Base-by-base conservation (phyloP, 2,329 filamentous ascomycete species). In the Colletotrichum coccodes region DNA sequence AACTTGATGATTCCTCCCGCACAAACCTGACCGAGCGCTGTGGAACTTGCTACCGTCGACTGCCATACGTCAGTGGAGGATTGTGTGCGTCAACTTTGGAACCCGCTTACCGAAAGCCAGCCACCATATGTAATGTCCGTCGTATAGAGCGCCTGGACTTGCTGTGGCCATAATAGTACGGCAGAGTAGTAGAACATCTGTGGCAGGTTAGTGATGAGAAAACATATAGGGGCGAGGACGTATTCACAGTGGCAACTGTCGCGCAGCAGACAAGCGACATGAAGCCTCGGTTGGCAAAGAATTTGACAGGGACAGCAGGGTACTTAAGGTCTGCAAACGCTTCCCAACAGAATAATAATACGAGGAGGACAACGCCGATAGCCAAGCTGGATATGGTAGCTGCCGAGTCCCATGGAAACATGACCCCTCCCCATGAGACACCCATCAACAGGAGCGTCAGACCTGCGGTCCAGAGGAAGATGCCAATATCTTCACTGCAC, bases 391-490 rank as follows among this genome's bases (percentile, higher is more conserved):
- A 75, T 54, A 83, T 81, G 14, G 80, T 79, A 3, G 78, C 76
- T 1, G 78, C 78, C 0, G 80, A 80, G n/a, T 75, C 79, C 82
- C 82, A 84, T 3, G 81, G 77, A 70, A 83, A 83, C 47, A 81
- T 76, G 56, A 71, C 74, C 21, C 82, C 82, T 23, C 82, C 82
- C 75, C 81, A 85, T 28, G 81, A 83, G 61, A 86, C 76, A 6
- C 83, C 83, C 70, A 86, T 81, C 9, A 86, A 75, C 62, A 85
- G 80, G 0, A 85, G 75, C 6, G 80, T 81, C 2, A 84, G 79
- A 4, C 83, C 82, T 6, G 78, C 78, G 9, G 80, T 81, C 76
- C 81, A 85, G 44, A 86, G 76, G 71, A 83, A 78, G 42, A 83
- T 80, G 4, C 84, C 84, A 40, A 82, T 56, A 72, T 82, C 65